Percentiles rank a stretch among this genome's conserved stretches.
These are phyloP conservation scores for Sclerotinia spermophila DNA, from an alignment of 2,329 filamentous ascomycete genomes.

Conservation along the genomic window DNA sequence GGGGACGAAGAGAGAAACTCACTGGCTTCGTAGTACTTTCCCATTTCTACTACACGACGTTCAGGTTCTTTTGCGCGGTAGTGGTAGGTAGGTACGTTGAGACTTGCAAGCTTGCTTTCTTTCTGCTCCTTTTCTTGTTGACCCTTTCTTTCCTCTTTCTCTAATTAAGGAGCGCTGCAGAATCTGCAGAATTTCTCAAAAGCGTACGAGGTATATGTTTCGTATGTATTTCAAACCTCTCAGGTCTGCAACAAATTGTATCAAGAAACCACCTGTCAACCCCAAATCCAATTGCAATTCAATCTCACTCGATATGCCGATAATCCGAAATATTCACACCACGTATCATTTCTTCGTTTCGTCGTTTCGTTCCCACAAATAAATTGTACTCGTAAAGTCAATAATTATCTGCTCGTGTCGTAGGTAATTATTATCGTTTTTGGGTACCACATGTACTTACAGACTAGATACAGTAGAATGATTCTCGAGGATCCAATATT, in stretches of 20 bases:
- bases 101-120: not conserved
- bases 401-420: not conserved
- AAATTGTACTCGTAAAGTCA: not conserved
- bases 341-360: not conserved
- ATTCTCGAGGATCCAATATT: not conserved
- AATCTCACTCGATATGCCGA: not conserved
- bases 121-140: not conserved
- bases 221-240: not conserved
- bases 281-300: not conserved
- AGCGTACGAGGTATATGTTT: not conserved
- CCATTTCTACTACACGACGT: conserved; percentile 1
- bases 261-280: not conserved
- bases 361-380: not conserved
- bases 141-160: not conserved
- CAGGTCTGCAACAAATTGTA: not conserved
- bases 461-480: not conserved
- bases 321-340: not conserved
- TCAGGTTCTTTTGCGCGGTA: not conserved
- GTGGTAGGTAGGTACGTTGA: not conserved
- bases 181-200: not conserved
- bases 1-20: not conserved
- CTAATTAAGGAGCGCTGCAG: not conserved
- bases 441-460: not conserved
- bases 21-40: conserved; percentile 17
- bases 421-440: not conserved